phyloP scores from a whole-genome alignment of 257 asterid genomes.

The Nyctanthes arbortristis region DNA sequence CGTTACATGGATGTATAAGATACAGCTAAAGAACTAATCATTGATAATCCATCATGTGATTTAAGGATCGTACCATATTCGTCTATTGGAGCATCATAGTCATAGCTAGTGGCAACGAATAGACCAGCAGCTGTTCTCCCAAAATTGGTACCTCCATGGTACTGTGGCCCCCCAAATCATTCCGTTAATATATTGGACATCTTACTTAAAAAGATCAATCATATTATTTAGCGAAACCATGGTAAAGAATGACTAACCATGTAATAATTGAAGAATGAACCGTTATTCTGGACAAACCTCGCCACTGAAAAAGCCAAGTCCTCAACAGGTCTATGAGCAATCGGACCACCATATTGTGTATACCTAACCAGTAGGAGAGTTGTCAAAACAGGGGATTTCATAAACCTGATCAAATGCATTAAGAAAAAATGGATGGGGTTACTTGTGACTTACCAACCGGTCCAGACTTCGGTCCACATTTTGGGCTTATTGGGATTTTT shows the following conservation, averaged over 20 bases:
- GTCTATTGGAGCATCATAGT: constrained; percentile 88
- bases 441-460: constrained; percentile 67
- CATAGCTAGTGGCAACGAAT: constrained; percentile 84
- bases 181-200: constrained; percentile 2
- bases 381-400: constrained; percentile 5
- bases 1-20: neutral
- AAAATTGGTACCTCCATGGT: constrained; percentile 91
- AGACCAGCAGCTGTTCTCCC: constrained; percentile 82
- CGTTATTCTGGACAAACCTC: constrained; percentile 81
- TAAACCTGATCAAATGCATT: neutral
- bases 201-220: neutral
- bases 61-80: constrained; percentile 67
- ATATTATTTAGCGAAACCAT: neutral
- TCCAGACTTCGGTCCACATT: constrained; percentile 96
- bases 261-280: constrained; percentile 90
- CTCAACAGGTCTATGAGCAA: constrained; percentile 78
- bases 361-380: constrained; percentile 41
- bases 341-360: constrained; percentile 74
- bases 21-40: neutral
- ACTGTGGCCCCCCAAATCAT: constrained; percentile 46
- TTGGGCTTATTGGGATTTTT: constrained; percentile 80
- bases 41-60: neutral
- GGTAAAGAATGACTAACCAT: constrained; percentile 53
- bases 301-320: constrained; percentile 93
- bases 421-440: neutral